Conservation (phyloP, 495 filamentous ascomycete species). For the Rostrohypoxylon terebratum region DNA sequence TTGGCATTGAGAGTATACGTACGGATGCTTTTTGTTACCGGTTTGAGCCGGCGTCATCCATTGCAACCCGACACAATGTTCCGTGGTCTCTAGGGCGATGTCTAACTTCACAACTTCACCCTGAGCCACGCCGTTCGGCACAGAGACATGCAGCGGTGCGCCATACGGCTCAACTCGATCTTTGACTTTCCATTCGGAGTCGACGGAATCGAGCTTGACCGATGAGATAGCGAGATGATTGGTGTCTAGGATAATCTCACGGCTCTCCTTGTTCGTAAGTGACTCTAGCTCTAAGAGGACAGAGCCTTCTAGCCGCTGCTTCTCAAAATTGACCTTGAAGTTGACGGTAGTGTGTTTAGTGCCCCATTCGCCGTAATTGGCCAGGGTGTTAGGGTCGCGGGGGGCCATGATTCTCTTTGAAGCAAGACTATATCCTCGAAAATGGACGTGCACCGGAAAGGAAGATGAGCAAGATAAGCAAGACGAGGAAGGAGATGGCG, state of each 20-base stretch:
- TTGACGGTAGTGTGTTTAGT: constrained; percentile 84
- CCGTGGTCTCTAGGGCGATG: constrained; percentile 74
- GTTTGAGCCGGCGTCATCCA: constrained; percentile 94
- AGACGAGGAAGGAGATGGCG: background rate
- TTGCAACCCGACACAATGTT: constrained; percentile 89
- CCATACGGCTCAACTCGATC: constrained; percentile 80
- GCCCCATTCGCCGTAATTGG: constrained; percentile 87
- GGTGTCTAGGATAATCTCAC: constrained; percentile 87
- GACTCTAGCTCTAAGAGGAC: constrained; percentile 80
- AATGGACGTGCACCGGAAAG: constrained; percentile 35
- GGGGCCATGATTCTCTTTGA: constrained; percentile 63
- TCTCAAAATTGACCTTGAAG: constrained; percentile 83
- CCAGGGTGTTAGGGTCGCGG: constrained; percentile 91
- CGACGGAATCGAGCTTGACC: constrained; percentile 69
- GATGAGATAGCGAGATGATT: constrained; percentile 77
- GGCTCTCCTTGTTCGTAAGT: constrained; percentile 72
- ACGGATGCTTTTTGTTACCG: constrained; percentile 90
- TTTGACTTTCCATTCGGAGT: constrained; percentile 75
- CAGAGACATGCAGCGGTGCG: constrained; percentile 77
- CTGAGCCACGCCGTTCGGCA: constrained; percentile 71
- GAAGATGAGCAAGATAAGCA: background rate
- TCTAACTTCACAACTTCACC: constrained; percentile 72
- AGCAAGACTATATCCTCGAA: constrained; percentile 31
- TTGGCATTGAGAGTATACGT: constrained; percentile 98
- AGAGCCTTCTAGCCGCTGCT: constrained; percentile 76